A percentile compares a stretch with the other conserved stretches of the same genome.
phyloP scores from a whole-genome alignment of 1,284 basidiomycete genomes.

The Polyporus tsugae region DNA sequence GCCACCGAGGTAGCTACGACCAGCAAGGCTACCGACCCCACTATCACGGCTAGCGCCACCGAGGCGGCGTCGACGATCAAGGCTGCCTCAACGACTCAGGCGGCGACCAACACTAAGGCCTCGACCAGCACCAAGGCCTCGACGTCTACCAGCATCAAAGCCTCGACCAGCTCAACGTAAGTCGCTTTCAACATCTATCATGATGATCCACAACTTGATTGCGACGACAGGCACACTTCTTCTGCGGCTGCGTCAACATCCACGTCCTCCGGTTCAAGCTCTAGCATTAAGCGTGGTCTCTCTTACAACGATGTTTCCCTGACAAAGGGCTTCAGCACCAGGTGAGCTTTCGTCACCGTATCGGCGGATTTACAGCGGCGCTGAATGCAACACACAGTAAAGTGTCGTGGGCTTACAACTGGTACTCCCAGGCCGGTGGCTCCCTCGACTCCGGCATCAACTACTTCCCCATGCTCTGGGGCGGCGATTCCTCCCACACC shows the following conservation, averaged over 20 bases:
- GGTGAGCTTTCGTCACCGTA: slow-evolving; percentile 24
- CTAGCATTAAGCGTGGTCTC: slow-evolving; percentile 40
- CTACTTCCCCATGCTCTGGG: slow-evolving; percentile 44
- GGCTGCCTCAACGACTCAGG: slow-evolving; percentile 9
- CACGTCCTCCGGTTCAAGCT: neutral
- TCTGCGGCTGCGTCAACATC: neutral
- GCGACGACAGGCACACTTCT: neutral
- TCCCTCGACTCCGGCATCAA: slow-evolving; percentile 32
- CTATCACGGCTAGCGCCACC: slow-evolving; percentile 5
- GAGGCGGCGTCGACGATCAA: slow-evolving; percentile 1
- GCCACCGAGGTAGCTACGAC: neutral
- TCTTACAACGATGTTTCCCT: slow-evolving; percentile 41
- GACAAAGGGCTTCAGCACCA: slow-evolving; percentile 34
- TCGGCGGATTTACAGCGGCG: neutral
- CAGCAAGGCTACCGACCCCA: neutral
- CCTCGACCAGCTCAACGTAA: slow-evolving; percentile 8
- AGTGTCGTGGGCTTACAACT: slow-evolving; percentile 43
- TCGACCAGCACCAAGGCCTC: slow-evolving; percentile 5
- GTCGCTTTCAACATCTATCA: neutral
- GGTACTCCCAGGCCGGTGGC: slow-evolving; percentile 35
- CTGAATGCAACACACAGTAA: slow-evolving; percentile 16
- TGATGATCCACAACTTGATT: neutral
- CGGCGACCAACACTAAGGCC: slow-evolving; percentile 9
- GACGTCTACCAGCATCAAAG: slow-evolving; percentile 2
- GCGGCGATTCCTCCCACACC: slow-evolving; percentile 32